Base-by-base conservation (phyloP, 2,329 filamentous ascomycete species). In the Diaporthe australafricana region DNA sequence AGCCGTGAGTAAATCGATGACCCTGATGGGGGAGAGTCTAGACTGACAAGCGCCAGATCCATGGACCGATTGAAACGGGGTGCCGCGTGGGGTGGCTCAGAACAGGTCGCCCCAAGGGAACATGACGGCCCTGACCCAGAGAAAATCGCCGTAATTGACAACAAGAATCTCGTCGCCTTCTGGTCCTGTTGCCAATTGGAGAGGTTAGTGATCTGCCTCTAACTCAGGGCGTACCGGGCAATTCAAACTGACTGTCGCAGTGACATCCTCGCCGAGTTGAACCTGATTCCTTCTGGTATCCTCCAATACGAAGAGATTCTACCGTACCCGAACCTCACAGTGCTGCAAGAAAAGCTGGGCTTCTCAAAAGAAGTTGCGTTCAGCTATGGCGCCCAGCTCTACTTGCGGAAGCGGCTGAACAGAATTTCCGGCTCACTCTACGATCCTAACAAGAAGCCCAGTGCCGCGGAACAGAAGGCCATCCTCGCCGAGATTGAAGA, bases 161-260 rank as follows among this genome's bases (percentile, higher is more conserved):
- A 95, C 78, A 86, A 92, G 70, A 86, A 92, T 45, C 86, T 92
- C 17, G 88, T 97, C 76, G 92, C 94, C 0, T 98, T 95, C 77
- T 98, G 96, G 96, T 96, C 95, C 9, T 97, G 94, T 79, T 84
- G 98, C 74, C 96, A 98, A 78, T 87, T 98, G 14, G 96, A 98
- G 82, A 98, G 92, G 92, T 94, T 81, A 76, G 81, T 73, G 9
- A 22, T 16, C 63, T 20, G n/a, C 27, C 27, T 30, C 42, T 40
- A 30, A 53, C 40, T 8, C 35, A 52, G 7, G 20, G 4, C 22
- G 20, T 56, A 67, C 50, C 68, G 55, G 32, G 32, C 75, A 72
- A 74, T 73, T 78, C 68, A 76, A 76, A 68, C 68, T 75, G 65
- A 69, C 16, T 4, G 17, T 35, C 56, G 20, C 71, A 95, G 95